Conservation (phyloP, 2,329 filamentous ascomycete genomes). For the Cyclaneusma minus region DNA sequence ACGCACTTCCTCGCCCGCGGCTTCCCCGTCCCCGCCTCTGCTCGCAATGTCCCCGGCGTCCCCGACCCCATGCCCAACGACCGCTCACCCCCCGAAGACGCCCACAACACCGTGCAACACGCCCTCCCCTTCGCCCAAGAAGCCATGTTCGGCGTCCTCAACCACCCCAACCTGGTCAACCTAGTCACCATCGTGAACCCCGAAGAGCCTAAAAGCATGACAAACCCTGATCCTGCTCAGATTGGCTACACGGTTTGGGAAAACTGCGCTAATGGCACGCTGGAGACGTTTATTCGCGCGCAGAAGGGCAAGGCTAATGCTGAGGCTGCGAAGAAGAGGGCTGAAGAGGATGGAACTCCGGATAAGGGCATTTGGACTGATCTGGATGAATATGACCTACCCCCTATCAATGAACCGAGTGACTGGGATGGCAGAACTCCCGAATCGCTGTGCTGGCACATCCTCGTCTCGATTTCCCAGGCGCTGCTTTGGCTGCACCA, state of each 20-base stretch:
- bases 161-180: slow-evolving; percentile 16
- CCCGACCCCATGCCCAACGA: slow-evolving; percentile 3
- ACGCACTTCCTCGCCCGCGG: too few species aligned
- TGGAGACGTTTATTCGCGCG: too few species aligned
- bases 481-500: slow-evolving; percentile 37
- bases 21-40: too few species aligned
- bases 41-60: slow-evolving; percentile 10
- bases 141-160: slow-evolving; percentile 13
- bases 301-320: slow-evolving; percentile 7
- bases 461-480: slow-evolving; percentile 29
- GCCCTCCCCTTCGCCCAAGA: slow-evolving; percentile 11
- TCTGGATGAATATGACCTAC: too few species aligned
- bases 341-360: too few species aligned
- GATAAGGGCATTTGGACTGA: too few species aligned
- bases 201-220: slow-evolving; percentile 3
- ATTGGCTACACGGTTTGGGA: slow-evolving; percentile 33
- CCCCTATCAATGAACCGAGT: too few species aligned
- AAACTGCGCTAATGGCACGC: slow-evolving; percentile 33
- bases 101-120: slow-evolving; percentile 5
- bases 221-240: too few species aligned
- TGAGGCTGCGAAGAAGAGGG: slow-evolving; percentile 19
- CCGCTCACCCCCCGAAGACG: too few species aligned
- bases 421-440: too few species aligned
- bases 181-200: slow-evolving; percentile 14
- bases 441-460: slow-evolving; percentile 40